Evolutionary conservation across 1,139 yeast species (phyloP).

Genomic region (Candida sanyaensis): DNA sequence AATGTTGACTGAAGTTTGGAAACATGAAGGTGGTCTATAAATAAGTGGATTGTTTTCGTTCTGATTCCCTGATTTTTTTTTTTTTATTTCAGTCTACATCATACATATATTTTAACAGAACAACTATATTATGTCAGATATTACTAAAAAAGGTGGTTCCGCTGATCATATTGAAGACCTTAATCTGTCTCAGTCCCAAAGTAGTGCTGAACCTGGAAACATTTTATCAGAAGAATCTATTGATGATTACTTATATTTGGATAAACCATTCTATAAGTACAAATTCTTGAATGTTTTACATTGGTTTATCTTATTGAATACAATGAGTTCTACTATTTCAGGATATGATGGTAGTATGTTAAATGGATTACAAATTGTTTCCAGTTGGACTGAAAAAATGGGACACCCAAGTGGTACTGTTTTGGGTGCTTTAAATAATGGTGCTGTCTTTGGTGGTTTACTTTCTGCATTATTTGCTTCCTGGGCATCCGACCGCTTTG

Average conservation of each 20-base stretch:
- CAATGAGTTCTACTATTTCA: conserved; percentile 47
- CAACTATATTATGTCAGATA: background rate
- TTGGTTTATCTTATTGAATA: conserved; percentile 34
- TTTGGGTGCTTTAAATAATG: conserved; percentile 48
- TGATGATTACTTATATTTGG: conserved; percentile 7
- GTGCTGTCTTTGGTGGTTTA: conserved; percentile 26
- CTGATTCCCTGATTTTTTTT: too few species aligned
- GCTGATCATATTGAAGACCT: background rate
- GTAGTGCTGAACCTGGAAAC: background rate
- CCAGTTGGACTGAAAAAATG: conserved; percentile 35
- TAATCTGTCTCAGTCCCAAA: background rate
- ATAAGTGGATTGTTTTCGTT: too few species aligned
- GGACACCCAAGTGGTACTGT: conserved; percentile 42
- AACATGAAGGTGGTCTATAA: too few species aligned
- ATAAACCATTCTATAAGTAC: conserved; percentile 22
- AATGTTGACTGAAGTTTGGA: too few species aligned
- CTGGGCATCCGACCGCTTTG: conserved; percentile 27
- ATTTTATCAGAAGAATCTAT: background rate
- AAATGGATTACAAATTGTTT: conserved; percentile 51
- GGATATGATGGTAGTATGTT: conserved; percentile 57
- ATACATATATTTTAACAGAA: too few species aligned
- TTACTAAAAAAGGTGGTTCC: background rate
- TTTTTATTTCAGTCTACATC: too few species aligned
- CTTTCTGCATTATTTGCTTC: conserved; percentile 24
- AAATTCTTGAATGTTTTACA: conserved; percentile 39